These are phyloP conservation scores for Phialemoniopsis sp. DNA, from an alignment of 2,329 filamentous ascomycete genomes.

Conservation along the genomic window DNA sequence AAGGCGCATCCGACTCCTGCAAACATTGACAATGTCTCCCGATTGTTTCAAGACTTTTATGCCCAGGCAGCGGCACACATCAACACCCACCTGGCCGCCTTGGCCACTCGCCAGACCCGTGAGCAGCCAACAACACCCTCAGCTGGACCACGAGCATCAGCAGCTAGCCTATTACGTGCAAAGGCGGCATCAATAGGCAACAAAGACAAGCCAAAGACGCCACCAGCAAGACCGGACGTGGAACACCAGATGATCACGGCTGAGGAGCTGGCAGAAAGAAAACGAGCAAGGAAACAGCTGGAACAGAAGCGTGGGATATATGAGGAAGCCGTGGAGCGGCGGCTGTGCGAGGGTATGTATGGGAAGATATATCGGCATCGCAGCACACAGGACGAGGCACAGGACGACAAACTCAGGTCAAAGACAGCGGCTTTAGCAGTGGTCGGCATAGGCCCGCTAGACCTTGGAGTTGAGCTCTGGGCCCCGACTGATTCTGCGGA, in stretches of 20 bases:
- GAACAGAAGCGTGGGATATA: conserved; percentile 73
- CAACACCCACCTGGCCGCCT: conserved; percentile 76
- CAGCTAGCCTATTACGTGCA: conserved; percentile 51
- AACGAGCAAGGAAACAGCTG: conserved; percentile 71
- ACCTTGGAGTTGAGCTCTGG: conserved; percentile 75
- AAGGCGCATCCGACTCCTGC: conserved; percentile 84
- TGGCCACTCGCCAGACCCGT: conserved; percentile 71
- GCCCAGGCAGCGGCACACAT: conserved; percentile 75
- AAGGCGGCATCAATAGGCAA: conserved; percentile 49
- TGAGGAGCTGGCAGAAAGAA: conserved; percentile 76
- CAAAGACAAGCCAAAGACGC: conserved; percentile 44
- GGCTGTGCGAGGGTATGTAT: conserved; percentile 82
- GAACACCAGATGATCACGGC: conserved; percentile 87
- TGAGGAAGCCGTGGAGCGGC: conserved; percentile 88
- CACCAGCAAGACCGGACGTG: conserved; percentile 33
- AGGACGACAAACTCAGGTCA: conserved; percentile 90
- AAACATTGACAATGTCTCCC: conserved; percentile 74
- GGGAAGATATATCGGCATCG: conserved; percentile 86
- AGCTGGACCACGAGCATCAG: conserved; percentile 50
- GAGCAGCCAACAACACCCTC: conserved; percentile 55
- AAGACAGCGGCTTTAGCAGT: conserved; percentile 86
- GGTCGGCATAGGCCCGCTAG: conserved; percentile 85
- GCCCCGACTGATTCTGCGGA: conserved; percentile 50
- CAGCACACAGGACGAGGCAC: conserved; percentile 87
- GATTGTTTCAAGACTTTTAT: conserved; percentile 96